Evolutionary conservation across 495 filamentous ascomycete species (phyloP).

Genomic region (Trypethelium eluteriae): DNA sequence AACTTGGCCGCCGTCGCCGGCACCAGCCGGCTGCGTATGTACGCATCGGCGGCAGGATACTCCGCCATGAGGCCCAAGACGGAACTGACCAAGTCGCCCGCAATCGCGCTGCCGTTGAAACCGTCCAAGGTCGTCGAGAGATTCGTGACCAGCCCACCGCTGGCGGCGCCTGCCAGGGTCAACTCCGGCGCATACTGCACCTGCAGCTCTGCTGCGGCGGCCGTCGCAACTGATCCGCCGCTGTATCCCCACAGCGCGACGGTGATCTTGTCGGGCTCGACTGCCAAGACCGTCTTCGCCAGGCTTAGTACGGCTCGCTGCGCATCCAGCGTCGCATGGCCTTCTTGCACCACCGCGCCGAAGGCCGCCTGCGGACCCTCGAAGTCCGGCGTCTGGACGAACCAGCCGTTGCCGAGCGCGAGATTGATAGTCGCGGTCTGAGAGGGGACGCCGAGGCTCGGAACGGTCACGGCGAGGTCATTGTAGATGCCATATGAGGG

Average conservation of each 20-base stretch:
- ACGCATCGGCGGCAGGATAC: conserved; percentile 16
- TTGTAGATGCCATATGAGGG: conserved; percentile 27
- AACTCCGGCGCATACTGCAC: conserved; percentile 50
- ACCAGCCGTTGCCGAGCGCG: conserved; percentile 40
- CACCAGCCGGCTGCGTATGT: conserved; percentile 21
- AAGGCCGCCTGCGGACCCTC: conserved; percentile 41
- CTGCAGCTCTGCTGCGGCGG: conserved; percentile 48
- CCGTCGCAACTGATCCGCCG: conserved; percentile 49
- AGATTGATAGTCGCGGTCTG: conserved; percentile 25
- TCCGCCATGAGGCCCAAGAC: conserved; percentile 19
- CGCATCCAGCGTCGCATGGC: conserved; percentile 43
- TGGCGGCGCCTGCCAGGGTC: conserved; percentile 41
- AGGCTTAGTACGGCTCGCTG: conserved; percentile 34
- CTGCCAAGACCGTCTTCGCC: not conserved
- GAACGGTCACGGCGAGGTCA: conserved; percentile 15
- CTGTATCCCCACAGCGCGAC: conserved; percentile 48
- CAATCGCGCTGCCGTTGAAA: conserved; percentile 23
- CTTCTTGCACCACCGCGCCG: conserved; percentile 38
- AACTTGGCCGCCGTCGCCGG: conserved; percentile 28
- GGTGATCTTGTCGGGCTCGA: not conserved
- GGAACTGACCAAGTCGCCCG: conserved; percentile 18
- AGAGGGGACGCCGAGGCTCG: not conserved
- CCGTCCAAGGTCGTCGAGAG: conserved; percentile 25
- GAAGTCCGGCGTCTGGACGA: conserved; percentile 44
- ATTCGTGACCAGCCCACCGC: conserved; percentile 42